Evolutionary conservation across 2,329 filamentous ascomycete genomes (phyloP).

Genomic region (Pseudogymnoascus sp.): DNA sequence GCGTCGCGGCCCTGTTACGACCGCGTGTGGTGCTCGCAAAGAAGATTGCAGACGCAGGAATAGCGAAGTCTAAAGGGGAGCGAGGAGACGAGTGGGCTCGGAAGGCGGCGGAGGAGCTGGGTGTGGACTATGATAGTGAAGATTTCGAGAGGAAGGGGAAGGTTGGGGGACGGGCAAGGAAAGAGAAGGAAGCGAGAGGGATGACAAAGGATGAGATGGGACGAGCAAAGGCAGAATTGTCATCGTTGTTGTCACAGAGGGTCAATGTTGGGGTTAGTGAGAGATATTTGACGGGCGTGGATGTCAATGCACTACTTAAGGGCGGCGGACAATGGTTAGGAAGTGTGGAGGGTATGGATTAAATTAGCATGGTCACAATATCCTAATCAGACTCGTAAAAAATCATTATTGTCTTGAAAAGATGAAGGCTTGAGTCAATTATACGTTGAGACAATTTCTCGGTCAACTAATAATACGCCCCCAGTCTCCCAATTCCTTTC

Average conservation of each 20-base stretch:
- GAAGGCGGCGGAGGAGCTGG: constrained; percentile 80
- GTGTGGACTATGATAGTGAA: constrained; percentile 87
- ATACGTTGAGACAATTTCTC: neutral
- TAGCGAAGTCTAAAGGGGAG: constrained; percentile 80
- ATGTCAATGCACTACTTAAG: constrained; percentile 62
- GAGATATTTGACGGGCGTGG: constrained; percentile 75
- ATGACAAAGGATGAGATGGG: constrained; percentile 67
- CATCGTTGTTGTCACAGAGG: constrained; percentile 57
- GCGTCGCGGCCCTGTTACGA: constrained; percentile 66
- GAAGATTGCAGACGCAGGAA: constrained; percentile 68
- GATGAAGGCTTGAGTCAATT: neutral
- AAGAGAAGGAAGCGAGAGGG: constrained; percentile 59
- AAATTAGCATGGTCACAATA: constrained; percentile 11
- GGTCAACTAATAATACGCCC: neutral
- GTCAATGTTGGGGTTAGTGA: constrained; percentile 85
- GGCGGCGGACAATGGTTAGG: constrained; percentile 44
- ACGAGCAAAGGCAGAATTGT: constrained; percentile 62
- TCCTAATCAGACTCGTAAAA: neutral
- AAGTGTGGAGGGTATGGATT: constrained; percentile 25
- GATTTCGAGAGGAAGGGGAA: constrained; percentile 68
- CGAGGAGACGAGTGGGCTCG: constrained; percentile 80
- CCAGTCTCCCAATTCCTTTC: neutral
- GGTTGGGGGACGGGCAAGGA: constrained; percentile 63
- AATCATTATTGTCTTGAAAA: neutral
- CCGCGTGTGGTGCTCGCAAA: constrained; percentile 75